Conservation (phyloP, 306 rosid genomes). For the Rosa persica region DNA sequence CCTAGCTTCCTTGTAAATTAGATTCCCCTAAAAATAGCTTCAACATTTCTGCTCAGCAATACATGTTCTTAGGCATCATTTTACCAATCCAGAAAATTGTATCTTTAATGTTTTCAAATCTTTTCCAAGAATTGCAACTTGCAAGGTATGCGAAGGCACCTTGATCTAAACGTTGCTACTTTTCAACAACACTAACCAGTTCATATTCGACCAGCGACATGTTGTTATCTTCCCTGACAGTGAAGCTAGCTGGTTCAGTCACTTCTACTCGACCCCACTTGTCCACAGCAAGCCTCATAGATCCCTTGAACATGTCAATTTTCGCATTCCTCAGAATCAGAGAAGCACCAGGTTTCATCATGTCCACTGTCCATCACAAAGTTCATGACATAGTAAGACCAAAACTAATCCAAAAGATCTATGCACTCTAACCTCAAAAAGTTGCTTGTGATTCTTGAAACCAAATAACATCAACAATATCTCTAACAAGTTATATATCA, state of each 20-base stretch:
- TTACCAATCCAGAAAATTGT: neutral
- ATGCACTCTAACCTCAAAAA: neutral
- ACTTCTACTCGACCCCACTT: constrained; percentile 21
- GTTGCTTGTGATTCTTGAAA: neutral
- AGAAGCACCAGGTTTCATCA: constrained; percentile 3
- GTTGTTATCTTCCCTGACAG: constrained; percentile 14
- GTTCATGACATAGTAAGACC: neutral
- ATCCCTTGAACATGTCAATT: constrained; percentile 26
- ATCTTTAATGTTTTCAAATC: neutral
- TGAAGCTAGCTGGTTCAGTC: constrained; percentile 13
- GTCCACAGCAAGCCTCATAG: constrained; percentile 21
- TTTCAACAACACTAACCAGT: constrained; percentile 12
- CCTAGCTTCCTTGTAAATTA: constrained; percentile 2
- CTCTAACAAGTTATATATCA: neutral
- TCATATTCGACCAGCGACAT: constrained; percentile 10
- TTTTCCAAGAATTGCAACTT: neutral
- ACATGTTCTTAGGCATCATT: constrained; percentile 1
- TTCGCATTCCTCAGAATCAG: constrained; percentile 17
- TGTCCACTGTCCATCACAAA: constrained; percentile 9
- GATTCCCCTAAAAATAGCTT: constrained; percentile 2
- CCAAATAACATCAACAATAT: neutral
- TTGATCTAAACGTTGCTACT: neutral
- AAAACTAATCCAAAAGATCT: neutral
- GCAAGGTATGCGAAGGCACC: neutral
- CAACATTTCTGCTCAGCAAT: neutral